Base-by-base conservation (phyloP, 2,329 filamentous ascomycete species). In the Neonectria ditissima region DNA sequence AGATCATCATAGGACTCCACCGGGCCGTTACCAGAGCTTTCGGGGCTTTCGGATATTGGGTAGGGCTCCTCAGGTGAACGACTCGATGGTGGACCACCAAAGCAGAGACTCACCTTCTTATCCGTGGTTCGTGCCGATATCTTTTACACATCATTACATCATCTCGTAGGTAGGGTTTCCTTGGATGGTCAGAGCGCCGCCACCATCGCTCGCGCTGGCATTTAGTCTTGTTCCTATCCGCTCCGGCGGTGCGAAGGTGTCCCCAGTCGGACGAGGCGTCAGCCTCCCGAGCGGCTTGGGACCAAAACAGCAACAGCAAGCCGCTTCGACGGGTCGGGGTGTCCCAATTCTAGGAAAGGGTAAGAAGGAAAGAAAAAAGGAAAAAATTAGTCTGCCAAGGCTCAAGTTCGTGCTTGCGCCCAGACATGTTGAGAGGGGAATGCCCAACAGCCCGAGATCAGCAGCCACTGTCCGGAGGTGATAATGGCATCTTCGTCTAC, bases 161-260 rank as follows among this genome's bases (percentile, higher is more conserved):
- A 69, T 69, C 68, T 11, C 8, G n/a, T n/a, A 71, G 65, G 69
- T 71, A 71, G 61, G 54, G 43, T 39, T 48, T 54, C 59, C 20
- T 11, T 26, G 2, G 55, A 14, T 52, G 47, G 47, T 48, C 50
- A 50, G 34, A 39, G 44, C 55, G 43, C 50, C 39, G 43, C 43
- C 55, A 51, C 22, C 50, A 52, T 63, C 45, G 51, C 28, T 44
- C 44, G 11, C 37, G 56, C 52, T 60, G 61, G 43, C 20, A 39
- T 50, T 43, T 56, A 47, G 44, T 55, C 41, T 50, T 26, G 45
- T 32, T 44, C 34, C 41, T 50, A 44, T 41, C 52, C 45, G 48
- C 58, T 20, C 34, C n/a, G 34, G 37, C 39, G 37, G 52, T 16
- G 20, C 44, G 32, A 43, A 50, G 28, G 37, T 20, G 16, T 18